A percentile compares a stretch with the other conserved stretches of the same genome.
Evolutionary conservation across 192 early-diverging fungal genomes (phyloP).

Genomic region (Linnemannia zychae): DNA sequence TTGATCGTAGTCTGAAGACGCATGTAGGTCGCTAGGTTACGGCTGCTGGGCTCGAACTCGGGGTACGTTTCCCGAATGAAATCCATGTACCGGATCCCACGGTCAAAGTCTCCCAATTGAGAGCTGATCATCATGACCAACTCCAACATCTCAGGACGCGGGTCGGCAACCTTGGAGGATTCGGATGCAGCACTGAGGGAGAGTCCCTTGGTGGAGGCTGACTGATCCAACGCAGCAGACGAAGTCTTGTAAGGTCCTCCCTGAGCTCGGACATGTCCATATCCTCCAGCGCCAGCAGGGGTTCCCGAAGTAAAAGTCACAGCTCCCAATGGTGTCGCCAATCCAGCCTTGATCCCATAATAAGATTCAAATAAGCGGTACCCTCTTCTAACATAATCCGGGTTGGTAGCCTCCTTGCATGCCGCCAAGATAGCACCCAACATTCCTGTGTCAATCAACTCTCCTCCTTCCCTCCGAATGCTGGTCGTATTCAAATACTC

Average conservation of each 20-base stretch:
- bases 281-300: not conserved
- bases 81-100: conserved; percentile 28
- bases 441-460: conserved; percentile 23
- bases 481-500: conserved; percentile 32
- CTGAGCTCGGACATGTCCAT: not conserved
- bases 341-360: conserved; percentile 21
- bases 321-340: not conserved
- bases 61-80: conserved; percentile 27
- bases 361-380: conserved; percentile 28
- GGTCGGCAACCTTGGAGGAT: conserved; percentile 2
- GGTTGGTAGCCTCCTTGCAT: conserved; percentile 22
- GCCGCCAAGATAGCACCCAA: conserved; percentile 38
- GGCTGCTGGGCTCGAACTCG: conserved; percentile 29
- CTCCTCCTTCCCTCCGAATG: conserved; percentile 19
- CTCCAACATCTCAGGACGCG: conserved; percentile 22
- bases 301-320: not conserved
- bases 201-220: conserved; percentile 2
- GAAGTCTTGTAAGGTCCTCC: not conserved
- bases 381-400: conserved; percentile 29
- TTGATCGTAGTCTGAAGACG: conserved; percentile 32
- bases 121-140: conserved; percentile 30
- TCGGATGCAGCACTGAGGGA: not conserved
- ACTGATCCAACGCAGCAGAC: not conserved
- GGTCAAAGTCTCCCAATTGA: conserved; percentile 31
- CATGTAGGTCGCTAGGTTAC: conserved; percentile 29